Evolutionary conservation across 768 basidiomycete species (phyloP).

Genomic region (Rhizopogon sp.): DNA sequence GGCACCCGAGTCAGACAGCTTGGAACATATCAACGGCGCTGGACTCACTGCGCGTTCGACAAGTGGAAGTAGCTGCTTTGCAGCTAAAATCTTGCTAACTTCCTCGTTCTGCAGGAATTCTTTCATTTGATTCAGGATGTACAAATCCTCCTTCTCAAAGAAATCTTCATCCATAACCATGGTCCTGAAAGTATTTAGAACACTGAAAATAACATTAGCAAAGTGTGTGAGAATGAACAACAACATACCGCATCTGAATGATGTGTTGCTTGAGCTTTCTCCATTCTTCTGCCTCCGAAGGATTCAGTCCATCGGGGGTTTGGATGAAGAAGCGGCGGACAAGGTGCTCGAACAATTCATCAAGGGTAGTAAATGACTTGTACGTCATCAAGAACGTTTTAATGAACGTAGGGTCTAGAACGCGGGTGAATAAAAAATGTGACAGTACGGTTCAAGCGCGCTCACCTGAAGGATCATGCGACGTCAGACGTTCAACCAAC

Average conservation of each 20-base stretch:
- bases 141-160: constrained; percentile 81
- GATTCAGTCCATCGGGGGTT: constrained; percentile 61
- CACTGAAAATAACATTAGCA: constrained; percentile 32
- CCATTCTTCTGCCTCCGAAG: constrained; percentile 73
- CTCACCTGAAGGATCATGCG: constrained; percentile 84
- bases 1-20: constrained; percentile 8
- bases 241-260: constrained; percentile 75
- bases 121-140: constrained; percentile 78
- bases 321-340: constrained; percentile 75
- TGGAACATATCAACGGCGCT: neutral
- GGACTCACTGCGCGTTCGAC: constrained; percentile 76
- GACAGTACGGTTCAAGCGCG: constrained; percentile 1
- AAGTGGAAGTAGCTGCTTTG: constrained; percentile 67
- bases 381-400: constrained; percentile 95
- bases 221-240: neutral
- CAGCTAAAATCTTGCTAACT: constrained; percentile 59
- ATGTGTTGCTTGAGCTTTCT: constrained; percentile 78
- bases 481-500: constrained; percentile 84
- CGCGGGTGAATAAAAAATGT: constrained; percentile 1
- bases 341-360: constrained; percentile 79
- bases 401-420: constrained; percentile 69
- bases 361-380: constrained; percentile 85
- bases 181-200: constrained; percentile 85
- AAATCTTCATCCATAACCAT: constrained; percentile 84
- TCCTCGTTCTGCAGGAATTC: constrained; percentile 69